Evolutionary conservation across 352 stramenopile genomes (phyloP).

Genomic region (Pseudoperonospora humuli): DNA sequence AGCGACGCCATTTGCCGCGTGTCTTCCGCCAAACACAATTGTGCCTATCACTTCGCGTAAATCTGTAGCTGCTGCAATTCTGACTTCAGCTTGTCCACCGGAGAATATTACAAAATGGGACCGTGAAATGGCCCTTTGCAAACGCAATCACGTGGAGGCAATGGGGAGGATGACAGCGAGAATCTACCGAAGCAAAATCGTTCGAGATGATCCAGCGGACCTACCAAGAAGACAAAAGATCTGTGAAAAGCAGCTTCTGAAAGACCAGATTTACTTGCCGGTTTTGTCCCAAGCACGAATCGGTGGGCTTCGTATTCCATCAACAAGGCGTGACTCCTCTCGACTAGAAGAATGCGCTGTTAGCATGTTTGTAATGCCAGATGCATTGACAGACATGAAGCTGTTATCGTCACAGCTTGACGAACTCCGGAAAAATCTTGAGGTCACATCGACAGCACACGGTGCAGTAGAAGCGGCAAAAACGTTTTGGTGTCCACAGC

Average conservation of each 20-base stretch:
- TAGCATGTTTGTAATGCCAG: conserved; percentile 4
- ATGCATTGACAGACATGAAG: conserved; percentile 24
- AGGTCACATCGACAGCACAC: too few relatives aligned
- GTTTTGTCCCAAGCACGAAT: conserved; percentile 7
- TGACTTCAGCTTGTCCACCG: too few relatives aligned
- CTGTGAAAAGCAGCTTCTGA: conserved; percentile 12
- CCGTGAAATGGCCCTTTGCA: too few relatives aligned
- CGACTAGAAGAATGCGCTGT: neutral
- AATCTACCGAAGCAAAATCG: conserved; percentile 9
- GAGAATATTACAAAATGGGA: too few relatives aligned
- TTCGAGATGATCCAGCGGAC: neutral
- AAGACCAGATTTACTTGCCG: conserved; percentile 26
- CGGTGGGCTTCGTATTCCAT: neutral
- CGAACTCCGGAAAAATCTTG: too few relatives aligned
- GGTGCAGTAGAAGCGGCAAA: too few relatives aligned
- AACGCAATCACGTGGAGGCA: conserved; percentile 19
- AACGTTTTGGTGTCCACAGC: too few relatives aligned
- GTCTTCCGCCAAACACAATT: conserved; percentile 13
- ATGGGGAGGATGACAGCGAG: conserved; percentile 16
- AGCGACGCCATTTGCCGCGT: conserved; percentile 24
- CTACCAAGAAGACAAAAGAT: conserved; percentile 3
- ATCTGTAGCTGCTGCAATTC: conserved; percentile 15
- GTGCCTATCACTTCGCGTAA: too few relatives aligned
- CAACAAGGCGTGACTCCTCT: neutral
- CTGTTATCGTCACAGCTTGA: conserved; percentile 37